Conservation (phyloP, 768 basidiomycete species). For the Peribolospora kevripleyi region DNA sequence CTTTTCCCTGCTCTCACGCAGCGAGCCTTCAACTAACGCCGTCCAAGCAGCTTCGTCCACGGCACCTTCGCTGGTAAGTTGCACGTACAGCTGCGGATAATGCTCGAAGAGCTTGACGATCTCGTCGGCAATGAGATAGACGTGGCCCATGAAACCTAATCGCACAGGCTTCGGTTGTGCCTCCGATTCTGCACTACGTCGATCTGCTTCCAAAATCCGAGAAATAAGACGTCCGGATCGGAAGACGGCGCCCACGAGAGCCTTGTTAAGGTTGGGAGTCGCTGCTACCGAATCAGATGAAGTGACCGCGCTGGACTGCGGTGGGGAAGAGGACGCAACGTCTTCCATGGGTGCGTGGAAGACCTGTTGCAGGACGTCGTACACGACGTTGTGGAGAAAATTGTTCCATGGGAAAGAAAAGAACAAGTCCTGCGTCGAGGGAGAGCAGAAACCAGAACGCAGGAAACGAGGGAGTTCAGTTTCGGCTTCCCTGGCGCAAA, state of each 20-base stretch:
- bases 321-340: no score
- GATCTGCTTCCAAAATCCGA: constrained; percentile 66
- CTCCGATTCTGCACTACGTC: constrained; percentile 21
- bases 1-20: constrained; percentile 60
- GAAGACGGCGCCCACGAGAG: constrained; percentile 61
- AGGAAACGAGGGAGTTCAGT: neutral
- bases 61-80: neutral
- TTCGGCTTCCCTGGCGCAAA: neutral
- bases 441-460: neutral
- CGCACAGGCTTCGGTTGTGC: constrained; percentile 17
- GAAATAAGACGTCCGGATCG: constrained; percentile 61
- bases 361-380: constrained; percentile 86
- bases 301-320: no score
- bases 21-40: constrained; percentile 60
- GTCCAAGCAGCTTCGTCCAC: constrained; percentile 34
- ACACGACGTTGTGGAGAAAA: constrained; percentile 85
- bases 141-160: constrained; percentile 88
- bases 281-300: neutral
- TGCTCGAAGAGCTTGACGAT: constrained; percentile 69
- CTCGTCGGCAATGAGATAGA: constrained; percentile 84
- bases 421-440: constrained; percentile 51
- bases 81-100: constrained; percentile 42
- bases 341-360: constrained; percentile 58
- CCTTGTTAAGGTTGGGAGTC: constrained; percentile 46
- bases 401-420: constrained; percentile 95